Base-by-base conservation (phyloP, 1,284 basidiomycete species). In the Apiotrichum siamense region DNA sequence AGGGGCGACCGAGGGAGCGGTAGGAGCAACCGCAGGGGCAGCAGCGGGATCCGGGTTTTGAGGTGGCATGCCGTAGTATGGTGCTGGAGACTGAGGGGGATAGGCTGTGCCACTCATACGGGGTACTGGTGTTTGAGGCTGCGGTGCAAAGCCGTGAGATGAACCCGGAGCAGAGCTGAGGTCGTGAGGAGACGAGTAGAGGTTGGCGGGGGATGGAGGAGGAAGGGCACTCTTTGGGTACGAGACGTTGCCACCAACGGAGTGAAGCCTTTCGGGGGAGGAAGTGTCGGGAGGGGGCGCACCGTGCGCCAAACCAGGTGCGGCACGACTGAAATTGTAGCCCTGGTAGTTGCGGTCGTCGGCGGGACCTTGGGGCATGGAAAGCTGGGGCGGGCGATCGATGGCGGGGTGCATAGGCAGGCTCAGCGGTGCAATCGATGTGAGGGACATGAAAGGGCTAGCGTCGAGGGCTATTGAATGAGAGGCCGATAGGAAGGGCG, bases 131-230 rank as follows among this genome's bases (percentile, higher is more conserved):
- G 41, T 43, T 20, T 31, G 41, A 21, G 63, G 64, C 25, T 47
- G 58, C n/a, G 65, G 58, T 20, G 66, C 62, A 52, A 67, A 67
- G 24, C 65, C 64, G 50, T 68, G 66, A 25, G 65, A 63, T 9
- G 66, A 63, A 7, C 63, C 64, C n/a, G 67, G 62, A 11, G 61
- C 60, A 20, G 61, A 52, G 18, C 46, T 55, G 32, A 63, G 46
- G 25, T 65, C 62, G 50, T 55, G 56, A 3, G 54, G 51, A 24
- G 62, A 7, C 7, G 41, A 58, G 10, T 59, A 56, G 31, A 49
- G 50, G 11, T 61, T 50, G 23, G 49, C 52, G 7, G 63, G 64
- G 3, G 64, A 66, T 45, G 62, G 59, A 20, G 60, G 52, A 13
- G 59, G 54, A 23, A 27, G 23, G 12, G 56, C 50, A 12, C 50